These are phyloP conservation scores for Tremellales sp. DNA, from an alignment of 1,284 basidiomycete genomes.

Conservation along the genomic window DNA sequence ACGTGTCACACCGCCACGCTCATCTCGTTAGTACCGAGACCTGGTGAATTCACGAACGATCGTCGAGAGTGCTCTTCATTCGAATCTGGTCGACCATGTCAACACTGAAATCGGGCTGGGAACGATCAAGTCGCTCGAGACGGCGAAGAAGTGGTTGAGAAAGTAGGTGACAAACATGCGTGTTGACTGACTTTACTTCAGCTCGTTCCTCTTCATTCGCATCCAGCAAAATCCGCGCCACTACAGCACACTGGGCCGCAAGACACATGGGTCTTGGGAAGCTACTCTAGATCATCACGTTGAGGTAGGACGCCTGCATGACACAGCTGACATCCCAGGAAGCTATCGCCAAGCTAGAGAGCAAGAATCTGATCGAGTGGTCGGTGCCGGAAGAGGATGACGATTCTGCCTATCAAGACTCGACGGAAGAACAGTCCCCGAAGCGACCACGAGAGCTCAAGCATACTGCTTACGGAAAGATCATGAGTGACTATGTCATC, in stretches of 20 bases:
- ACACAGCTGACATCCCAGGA: conserved; percentile 50
- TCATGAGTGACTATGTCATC: conserved; percentile 37
- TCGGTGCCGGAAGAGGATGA: conserved; percentile 45
- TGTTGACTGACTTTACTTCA: conserved; percentile 12
- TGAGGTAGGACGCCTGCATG: no score
- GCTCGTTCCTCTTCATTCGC: conserved; percentile 76
- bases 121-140: conserved; percentile 64
- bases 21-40: conserved; percentile 38
- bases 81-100: conserved; percentile 52
- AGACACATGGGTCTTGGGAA: conserved; percentile 43
- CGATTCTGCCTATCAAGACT: conserved; percentile 3
- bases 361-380: conserved; percentile 58
- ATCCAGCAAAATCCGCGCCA: conserved; percentile 74
- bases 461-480: conserved; percentile 33
- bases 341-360: conserved; percentile 59
- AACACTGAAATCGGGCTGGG: conserved; percentile 86
- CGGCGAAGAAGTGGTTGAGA: conserved; percentile 69
- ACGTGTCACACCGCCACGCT: neutral
- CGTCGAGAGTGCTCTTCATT: conserved; percentile 55
- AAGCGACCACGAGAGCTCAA: no score
- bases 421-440: conserved; percentile 2
- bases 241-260: conserved; percentile 56
- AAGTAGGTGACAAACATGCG: conserved; percentile 31
- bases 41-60: conserved; percentile 54
- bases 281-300: conserved; percentile 73